Evolutionary conservation across 1,139 yeast species (phyloP), one percentile per base, ranked within the genome.

Genomic region (Nakaseomyces kungkrabaensis): DNA sequence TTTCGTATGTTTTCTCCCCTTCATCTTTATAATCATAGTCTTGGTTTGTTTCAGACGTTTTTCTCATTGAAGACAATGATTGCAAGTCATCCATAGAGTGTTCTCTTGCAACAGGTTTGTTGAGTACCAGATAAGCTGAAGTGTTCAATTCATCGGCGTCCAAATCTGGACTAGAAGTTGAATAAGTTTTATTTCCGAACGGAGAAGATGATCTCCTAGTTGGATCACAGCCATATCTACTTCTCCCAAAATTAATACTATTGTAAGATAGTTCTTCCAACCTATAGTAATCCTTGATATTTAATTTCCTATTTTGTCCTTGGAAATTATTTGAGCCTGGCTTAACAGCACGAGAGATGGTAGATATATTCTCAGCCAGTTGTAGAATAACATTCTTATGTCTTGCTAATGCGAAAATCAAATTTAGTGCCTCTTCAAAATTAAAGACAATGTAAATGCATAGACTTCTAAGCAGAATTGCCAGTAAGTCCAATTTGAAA

Each of bases 401-500:
- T 52, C 79, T 79, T 29, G 78, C 59, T 2, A 82, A 61, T 0
- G 78, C 71, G 58, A 74, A 80, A 6, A 81, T 58, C 51, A 83
- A 66, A 67, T 80, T 76, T 51, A 82, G 64, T 1, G 84, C 75
- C 34, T 80, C 76, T 29, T 65, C 65, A 3, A 79, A 81, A 53
- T 71, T 61, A 48, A 79, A 73, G 5, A 76, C 63, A 5, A 77
- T 67, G 1, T 82, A 73, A 27, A 77, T 76, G 48, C 80, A 72
- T 2, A 82, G 63, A 0, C 83, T 70, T 51, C 85, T 68, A 1
- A 83, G 56, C 17, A 84, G 45, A 22, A 84, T 62, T 0, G 89
- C 83, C 37, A 86, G 65, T 37, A 80, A 62, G 54, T 82, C 85
- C 22, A 81, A 67, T 60, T 84, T 78, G 51, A 69, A 54, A n/a